phyloP scores from a whole-genome alignment of 2,329 filamentous ascomycete genomes.

The Alternaria panax region DNA sequence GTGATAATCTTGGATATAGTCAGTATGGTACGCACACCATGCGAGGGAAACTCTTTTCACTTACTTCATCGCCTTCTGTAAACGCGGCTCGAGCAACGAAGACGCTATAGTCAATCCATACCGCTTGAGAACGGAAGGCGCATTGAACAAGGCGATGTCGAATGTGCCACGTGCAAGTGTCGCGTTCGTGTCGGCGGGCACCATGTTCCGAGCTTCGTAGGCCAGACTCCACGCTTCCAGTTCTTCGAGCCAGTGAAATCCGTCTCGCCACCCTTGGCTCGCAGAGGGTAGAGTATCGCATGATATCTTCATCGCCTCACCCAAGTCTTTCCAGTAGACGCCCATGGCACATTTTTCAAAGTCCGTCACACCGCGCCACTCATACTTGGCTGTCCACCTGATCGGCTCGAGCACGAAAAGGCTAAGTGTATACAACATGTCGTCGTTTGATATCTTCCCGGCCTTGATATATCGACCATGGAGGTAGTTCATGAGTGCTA shows the following conservation, averaged over 20 bases:
- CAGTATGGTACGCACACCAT: too few relatives aligned
- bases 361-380: constrained; percentile 73
- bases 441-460: constrained; percentile 67
- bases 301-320: constrained; percentile 61
- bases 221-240: too few relatives aligned
- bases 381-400: constrained; percentile 69
- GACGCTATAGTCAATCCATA: constrained; percentile 60
- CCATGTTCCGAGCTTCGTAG: too few relatives aligned
- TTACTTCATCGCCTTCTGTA: constrained; percentile 38
- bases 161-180: constrained; percentile 59
- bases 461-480: constrained; percentile 65
- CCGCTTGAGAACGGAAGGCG: constrained; percentile 57
- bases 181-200: too few relatives aligned
- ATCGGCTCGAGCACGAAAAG: constrained; percentile 72
- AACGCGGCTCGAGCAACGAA: constrained; percentile 68
- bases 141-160: constrained; percentile 66
- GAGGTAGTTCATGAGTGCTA: constrained; percentile 71
- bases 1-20: too few relatives aligned
- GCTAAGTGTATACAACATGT: constrained; percentile 70
- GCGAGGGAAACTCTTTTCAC: too few relatives aligned
- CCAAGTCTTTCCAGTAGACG: constrained; percentile 71
- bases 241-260: too few relatives aligned
- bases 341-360: constrained; percentile 71
- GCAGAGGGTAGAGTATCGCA: too few relatives aligned
- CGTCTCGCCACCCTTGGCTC: too few relatives aligned